Conservation (phyloP, 2,329 filamentous ascomycete species). For the Macrophomina phaseolina region DNA sequence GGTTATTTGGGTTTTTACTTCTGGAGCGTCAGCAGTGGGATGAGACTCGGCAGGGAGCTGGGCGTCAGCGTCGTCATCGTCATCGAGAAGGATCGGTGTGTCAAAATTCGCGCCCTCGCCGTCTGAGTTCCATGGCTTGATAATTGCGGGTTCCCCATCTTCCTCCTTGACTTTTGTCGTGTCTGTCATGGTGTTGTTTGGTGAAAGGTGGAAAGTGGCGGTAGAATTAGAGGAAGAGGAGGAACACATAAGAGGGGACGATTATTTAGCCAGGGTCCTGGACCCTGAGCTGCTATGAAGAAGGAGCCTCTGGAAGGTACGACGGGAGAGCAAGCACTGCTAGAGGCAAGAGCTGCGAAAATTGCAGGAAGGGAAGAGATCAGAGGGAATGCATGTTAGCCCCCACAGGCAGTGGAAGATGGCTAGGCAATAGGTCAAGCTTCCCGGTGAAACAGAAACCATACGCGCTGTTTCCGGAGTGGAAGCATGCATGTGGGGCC, state of each 20-base stretch:
- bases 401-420: no score
- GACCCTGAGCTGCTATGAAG: background rate
- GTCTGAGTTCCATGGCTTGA: background rate
- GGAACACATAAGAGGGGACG: background rate
- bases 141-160: background rate
- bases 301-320: background rate
- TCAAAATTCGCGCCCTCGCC: background rate
- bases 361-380: background rate
- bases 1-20: background rate
- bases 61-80: background rate
- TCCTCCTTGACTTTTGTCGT: background rate
- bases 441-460: no score
- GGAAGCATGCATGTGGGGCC: no score
- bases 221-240: conserved; percentile 1
- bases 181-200: background rate
- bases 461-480: no score
- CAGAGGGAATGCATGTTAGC: background rate
- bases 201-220: background rate
- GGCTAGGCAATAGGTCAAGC: no score
- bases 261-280: background rate
- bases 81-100: background rate
- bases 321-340: no score
- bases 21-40: background rate
- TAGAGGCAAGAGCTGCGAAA: no score
- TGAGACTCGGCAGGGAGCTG: no score